These are phyloP conservation scores for Erythrobasidium yunnanense DNA, from an alignment of 768 basidiomycete species.

Conservation along the genomic window DNA sequence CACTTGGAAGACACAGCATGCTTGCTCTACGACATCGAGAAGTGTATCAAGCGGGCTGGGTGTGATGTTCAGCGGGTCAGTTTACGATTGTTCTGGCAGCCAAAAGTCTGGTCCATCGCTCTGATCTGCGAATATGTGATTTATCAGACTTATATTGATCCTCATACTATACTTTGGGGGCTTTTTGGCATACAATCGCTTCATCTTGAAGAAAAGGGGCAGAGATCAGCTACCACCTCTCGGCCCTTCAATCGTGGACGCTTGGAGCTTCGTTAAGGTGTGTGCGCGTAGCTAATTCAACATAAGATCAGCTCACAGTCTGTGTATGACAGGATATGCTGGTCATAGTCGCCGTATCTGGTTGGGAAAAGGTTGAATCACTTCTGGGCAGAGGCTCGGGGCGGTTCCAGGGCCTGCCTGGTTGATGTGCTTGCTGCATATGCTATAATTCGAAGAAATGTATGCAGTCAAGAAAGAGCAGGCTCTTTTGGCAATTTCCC, in stretches of 20 bases:
- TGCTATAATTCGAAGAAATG: too few relatives aligned
- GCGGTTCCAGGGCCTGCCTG: conserved; percentile 9
- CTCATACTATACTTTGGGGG: conserved; percentile 11
- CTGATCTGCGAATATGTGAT: not conserved
- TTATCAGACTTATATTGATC: not conserved
- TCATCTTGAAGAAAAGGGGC: conserved; percentile 9
- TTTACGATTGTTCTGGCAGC: too few relatives aligned
- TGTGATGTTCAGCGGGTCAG: conserved; percentile 8
- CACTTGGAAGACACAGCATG: conserved; percentile 12
- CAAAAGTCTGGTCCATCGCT: too few relatives aligned
- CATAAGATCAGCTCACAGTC: not conserved
- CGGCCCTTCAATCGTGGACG: conserved; percentile 11
- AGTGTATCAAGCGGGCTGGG: conserved; percentile 4
- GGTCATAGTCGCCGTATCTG: not conserved
- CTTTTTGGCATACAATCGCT: conserved; percentile 14
- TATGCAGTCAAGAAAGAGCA: too few relatives aligned
- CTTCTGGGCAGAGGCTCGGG: not conserved
- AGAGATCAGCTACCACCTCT: conserved; percentile 16
- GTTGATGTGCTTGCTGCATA: too few relatives aligned
- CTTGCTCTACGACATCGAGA: conserved; percentile 20
- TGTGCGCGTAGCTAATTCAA: too few relatives aligned
- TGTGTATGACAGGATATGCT: conserved; percentile 1
- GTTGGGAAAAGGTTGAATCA: not conserved
- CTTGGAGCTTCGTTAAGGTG: conserved; percentile 8
- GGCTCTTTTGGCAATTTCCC: too few relatives aligned